A percentile compares a stretch with the other conserved stretches of the same genome.
Conservation (phyloP, 129 eudicot species). For the Silybum marianum region DNA sequence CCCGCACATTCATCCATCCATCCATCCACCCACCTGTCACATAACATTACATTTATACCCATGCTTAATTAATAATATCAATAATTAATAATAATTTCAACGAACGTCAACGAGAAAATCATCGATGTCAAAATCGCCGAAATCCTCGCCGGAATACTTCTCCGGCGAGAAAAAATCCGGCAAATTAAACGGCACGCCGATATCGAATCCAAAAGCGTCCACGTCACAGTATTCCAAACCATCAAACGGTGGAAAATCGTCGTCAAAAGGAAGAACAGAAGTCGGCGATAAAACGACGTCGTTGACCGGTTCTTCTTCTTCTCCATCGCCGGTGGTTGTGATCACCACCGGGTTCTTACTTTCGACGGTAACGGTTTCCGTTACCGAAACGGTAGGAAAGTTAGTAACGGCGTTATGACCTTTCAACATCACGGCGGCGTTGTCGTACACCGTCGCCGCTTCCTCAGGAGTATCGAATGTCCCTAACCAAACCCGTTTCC, state of each 20-base stretch:
- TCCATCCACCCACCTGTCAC: slow-evolving; percentile 1
- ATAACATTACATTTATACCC: neutral
- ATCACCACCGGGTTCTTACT: slow-evolving; percentile 5
- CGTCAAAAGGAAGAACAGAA: slow-evolving; percentile 53
- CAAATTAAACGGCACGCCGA: slow-evolving; percentile 31
- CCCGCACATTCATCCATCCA: slow-evolving; percentile 21
- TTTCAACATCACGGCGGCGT: slow-evolving; percentile 55
- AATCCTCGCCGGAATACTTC: slow-evolving; percentile 35
- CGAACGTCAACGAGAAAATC: slow-evolving; percentile 53
- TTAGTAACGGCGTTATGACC: slow-evolving; percentile 68
- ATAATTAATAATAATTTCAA: neutral
- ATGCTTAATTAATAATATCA: neutral
- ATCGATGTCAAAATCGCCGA: slow-evolving; percentile 57
- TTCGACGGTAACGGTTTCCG: slow-evolving; percentile 26
- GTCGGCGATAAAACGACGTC: slow-evolving; percentile 57
- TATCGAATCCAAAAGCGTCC: slow-evolving; percentile 44
- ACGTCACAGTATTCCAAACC: slow-evolving; percentile 38
- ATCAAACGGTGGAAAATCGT: slow-evolving; percentile 47
- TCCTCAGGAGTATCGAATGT: slow-evolving; percentile 77
- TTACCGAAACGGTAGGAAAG: slow-evolving; percentile 37
- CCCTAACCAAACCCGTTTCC: slow-evolving; percentile 73
- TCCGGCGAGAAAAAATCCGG: slow-evolving; percentile 27
- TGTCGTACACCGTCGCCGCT: slow-evolving; percentile 70
- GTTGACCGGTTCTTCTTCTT: neutral
- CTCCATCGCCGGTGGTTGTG: neutral